phyloP scores from a whole-genome alignment of 768 basidiomycete species.

The Pleurotus sapidus region DNA sequence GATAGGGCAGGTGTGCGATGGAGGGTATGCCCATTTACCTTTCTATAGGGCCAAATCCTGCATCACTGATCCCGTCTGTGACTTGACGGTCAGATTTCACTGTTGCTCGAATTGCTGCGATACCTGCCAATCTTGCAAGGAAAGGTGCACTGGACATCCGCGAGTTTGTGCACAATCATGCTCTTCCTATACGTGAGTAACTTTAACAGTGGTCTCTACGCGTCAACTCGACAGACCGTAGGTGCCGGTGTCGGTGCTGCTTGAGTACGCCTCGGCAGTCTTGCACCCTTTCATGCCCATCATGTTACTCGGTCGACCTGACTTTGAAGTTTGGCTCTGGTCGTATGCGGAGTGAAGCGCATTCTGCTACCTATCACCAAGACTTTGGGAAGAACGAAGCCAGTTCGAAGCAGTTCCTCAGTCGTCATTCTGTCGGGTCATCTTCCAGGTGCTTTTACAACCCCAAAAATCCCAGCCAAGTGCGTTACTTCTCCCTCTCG shows the following conservation, averaged over 20 bases:
- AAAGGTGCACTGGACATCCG: conserved; percentile 1
- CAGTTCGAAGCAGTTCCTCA: conserved; percentile 8
- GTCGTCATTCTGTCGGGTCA: conserved; percentile 9
- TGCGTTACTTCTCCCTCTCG: neutral
- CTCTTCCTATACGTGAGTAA: conserved; percentile 2
- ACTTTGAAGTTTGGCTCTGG: conserved; percentile 4
- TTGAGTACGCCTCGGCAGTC: neutral
- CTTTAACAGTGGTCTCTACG: neutral
- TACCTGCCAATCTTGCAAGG: conserved; percentile 12
- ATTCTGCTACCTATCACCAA: conserved; percentile 9
- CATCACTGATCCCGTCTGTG: no score
- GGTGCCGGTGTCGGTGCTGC: conserved; percentile 17
- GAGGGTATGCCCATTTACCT: conserved; percentile 9
- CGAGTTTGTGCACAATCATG: conserved; percentile 9
- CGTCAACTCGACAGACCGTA: neutral
- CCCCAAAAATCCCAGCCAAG: conserved; percentile 9
- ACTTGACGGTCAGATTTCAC: conserved; percentile 8
- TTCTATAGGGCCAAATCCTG: no score
- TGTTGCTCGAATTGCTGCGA: conserved; percentile 14
- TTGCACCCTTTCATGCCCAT: conserved; percentile 14
- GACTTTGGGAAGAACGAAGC: conserved; percentile 12
- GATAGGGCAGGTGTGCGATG: conserved; percentile 11
- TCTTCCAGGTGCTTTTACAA: conserved; percentile 15
- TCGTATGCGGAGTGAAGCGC: neutral
- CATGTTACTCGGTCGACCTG: conserved; percentile 14